Evolutionary conservation across 192 early-diverging fungal species (phyloP).

Genomic region (Dissophora ornata): DNA sequence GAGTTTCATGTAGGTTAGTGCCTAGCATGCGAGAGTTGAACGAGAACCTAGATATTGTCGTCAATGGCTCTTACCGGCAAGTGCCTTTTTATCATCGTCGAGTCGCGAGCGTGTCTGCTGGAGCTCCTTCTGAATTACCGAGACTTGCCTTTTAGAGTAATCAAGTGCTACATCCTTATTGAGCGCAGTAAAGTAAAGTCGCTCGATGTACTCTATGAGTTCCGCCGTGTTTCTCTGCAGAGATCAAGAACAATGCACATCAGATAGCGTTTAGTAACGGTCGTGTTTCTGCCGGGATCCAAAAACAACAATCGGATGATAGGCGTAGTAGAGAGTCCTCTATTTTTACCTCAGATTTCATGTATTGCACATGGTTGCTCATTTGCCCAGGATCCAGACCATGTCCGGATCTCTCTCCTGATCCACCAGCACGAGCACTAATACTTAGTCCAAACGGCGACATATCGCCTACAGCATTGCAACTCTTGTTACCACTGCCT

Average conservation of each 20-base stretch:
- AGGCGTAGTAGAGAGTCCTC: too few relatives aligned
- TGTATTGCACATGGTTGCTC: slow-evolving; percentile 7
- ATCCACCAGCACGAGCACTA: background rate
- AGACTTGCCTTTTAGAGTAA: slow-evolving; percentile 18
- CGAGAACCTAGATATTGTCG: too few relatives aligned
- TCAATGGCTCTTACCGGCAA: slow-evolving; percentile 35
- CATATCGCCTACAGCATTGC: background rate
- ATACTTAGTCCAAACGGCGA: background rate
- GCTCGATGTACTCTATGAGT: slow-evolving; percentile 21
- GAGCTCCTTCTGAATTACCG: slow-evolving; percentile 26
- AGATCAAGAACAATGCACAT: too few relatives aligned
- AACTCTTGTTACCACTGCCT: background rate
- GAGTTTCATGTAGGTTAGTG: too few relatives aligned
- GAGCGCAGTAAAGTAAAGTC: slow-evolving; percentile 25
- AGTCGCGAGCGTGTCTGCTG: background rate
- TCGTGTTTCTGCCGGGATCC: too few relatives aligned
- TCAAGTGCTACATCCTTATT: slow-evolving; percentile 28
- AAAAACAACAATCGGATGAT: too few relatives aligned
- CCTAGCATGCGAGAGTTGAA: too few relatives aligned
- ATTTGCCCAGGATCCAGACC: slow-evolving; percentile 18
- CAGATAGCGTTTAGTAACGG: too few relatives aligned
- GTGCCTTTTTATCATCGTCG: slow-evolving; percentile 17
- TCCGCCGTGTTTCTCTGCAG: slow-evolving; percentile 21
- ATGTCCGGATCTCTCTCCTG: background rate
- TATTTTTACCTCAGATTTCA: slow-evolving; percentile 25